These are phyloP conservation scores for Epipyxis sp. DNA, from an alignment of 108 stramenopile genomes.

Conservation along the genomic window DNA sequence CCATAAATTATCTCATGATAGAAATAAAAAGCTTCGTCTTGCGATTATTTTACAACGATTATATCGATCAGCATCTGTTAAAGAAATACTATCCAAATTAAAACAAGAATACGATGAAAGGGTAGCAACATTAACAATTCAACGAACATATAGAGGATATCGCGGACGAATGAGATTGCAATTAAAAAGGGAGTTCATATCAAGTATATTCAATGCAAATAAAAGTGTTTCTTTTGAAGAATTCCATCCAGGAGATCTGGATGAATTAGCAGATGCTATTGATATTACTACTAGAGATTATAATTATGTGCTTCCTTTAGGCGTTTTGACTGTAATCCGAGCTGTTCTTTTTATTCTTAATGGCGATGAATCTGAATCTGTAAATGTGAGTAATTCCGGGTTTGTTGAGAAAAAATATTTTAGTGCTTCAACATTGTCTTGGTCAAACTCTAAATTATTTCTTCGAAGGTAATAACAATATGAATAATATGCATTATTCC, in stretches of 20 bases:
- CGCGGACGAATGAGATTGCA: neutral
- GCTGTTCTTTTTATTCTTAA: neutral
- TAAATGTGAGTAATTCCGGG: neutral
- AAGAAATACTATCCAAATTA: neutral
- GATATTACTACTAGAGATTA: neutral
- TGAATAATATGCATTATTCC: no score
- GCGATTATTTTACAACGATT: neutral
- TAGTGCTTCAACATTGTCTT: neutral
- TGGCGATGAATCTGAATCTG: neutral
- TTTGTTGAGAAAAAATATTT: neutral
- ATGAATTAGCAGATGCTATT: constrained; percentile 1
- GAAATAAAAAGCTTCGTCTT: neutral
- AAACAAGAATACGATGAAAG: neutral
- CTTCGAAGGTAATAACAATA: no score
- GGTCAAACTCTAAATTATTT: neutral
- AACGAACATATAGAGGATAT: constrained; percentile 5
- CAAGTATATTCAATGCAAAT: neutral
- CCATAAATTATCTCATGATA: neutral
- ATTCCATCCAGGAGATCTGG: neutral
- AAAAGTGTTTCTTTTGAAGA: neutral
- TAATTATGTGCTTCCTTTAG: neutral
- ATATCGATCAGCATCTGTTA: neutral
- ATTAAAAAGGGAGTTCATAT: neutral
- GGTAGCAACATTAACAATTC: neutral
- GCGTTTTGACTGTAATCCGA: neutral